Evolutionary conservation across 1,284 basidiomycete species (phyloP), one percentile per base, ranked within the genome.

Genomic region (Trametes versicolor): DNA sequence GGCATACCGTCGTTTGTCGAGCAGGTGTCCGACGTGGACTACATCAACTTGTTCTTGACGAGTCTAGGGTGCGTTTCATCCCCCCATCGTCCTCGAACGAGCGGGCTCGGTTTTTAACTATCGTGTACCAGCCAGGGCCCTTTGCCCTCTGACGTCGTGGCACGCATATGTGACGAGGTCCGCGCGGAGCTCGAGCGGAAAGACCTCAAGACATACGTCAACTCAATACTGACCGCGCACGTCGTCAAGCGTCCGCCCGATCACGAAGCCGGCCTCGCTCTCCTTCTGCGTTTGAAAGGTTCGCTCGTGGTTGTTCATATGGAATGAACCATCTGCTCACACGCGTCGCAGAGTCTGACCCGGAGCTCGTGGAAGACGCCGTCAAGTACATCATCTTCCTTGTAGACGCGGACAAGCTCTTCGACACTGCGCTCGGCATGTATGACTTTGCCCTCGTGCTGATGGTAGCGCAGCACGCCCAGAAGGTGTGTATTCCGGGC

Each of bases 381-480:
- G 93, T 99, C 73, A 98, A 97, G 77, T 99, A 99, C 74, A 93
- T 99, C 77, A 98, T 99, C 76, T 99, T 99, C 84, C 86, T 99
- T 36, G 95, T 96, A 19, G 96, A 99, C 74, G 95, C 96, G 0
- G 91, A 99, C 72, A 87, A 86, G 67, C 85, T 99, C 2, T 99
- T 97, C 80, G 91, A 99, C 75, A 93, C 94, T 6, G 98, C 98
- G 1, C 85, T 99, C 27, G 97, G 98, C 27, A 99, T 99, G 96
- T 99, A 99, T 78, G 96, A 99, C 78, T 98, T 99, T 79, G 90
- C 93, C 25, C 83, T 99, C 2, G 97, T 98, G 2, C 83, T 99
- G 37, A 91, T 99, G 90, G 88, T 99, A 41, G 97, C 98, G 1
- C 98, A 99, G 76, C 94, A 99, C 73, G 94, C 97, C 39, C 96